Percentiles rank a stretch among this genome's conserved stretches.
phyloP scores from a whole-genome alignment of 2,329 filamentous ascomycete genomes.

The Metarhizium robertsii region DNA sequence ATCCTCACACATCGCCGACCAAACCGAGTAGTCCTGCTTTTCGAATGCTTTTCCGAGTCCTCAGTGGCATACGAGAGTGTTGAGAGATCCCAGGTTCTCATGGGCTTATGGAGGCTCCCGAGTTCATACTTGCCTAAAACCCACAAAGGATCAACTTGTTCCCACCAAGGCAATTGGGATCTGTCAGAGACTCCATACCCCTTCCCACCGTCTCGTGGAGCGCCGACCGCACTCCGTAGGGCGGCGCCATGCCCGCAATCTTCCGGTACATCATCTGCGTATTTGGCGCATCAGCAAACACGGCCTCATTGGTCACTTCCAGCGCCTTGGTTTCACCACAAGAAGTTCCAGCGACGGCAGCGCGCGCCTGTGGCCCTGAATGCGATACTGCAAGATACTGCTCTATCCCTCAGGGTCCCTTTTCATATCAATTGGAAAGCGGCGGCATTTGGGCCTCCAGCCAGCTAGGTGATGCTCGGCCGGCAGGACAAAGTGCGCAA shows the following conservation, averaged over 20 bases:
- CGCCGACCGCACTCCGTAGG: no score
- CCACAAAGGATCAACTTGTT: no score
- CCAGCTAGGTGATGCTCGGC: neutral
- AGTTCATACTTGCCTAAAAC: no score
- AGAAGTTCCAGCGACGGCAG: neutral
- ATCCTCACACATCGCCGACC: neutral
- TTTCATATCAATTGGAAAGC: neutral
- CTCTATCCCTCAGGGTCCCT: neutral
- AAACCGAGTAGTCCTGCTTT: neutral
- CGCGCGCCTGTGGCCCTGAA: neutral
- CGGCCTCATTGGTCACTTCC: neutral
- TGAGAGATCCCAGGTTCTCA: no score
- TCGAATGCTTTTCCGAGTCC: neutral
- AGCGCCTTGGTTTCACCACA: neutral
- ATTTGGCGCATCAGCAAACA: neutral
- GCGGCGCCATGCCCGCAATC: neutral
- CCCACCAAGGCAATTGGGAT: no score
- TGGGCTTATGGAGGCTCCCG: no score
- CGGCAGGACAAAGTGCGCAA: neutral
- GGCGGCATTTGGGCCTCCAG: neutral
- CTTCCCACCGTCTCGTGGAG: no score
- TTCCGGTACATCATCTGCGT: neutral
- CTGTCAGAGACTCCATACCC: no score
- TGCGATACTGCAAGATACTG: neutral
- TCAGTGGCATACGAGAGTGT: no score